Conservation (phyloP, 1,284 basidiomycete genomes). For the Chiua sp. region DNA sequence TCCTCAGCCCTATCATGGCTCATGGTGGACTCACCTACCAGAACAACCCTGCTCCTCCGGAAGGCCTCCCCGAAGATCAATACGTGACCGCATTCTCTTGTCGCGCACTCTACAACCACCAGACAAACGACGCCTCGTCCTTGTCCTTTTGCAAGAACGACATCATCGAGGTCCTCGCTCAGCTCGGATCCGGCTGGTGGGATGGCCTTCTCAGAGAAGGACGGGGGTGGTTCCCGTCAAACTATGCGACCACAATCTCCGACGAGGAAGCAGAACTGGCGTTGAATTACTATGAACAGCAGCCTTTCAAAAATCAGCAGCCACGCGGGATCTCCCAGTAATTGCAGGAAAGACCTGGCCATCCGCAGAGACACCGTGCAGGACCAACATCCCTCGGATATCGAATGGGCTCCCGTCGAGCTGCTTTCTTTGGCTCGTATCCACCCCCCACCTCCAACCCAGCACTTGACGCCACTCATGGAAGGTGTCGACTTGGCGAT, state of each 20-base stretch:
- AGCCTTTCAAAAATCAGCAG: constrained; percentile 31
- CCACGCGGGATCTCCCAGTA: constrained; percentile 16
- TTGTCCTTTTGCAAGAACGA: constrained; percentile 89
- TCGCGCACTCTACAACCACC: constrained; percentile 92
- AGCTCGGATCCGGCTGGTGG: constrained; percentile 98
- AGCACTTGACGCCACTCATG: constrained; percentile 68
- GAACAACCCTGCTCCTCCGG: constrained; percentile 28
- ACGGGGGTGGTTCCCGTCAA: constrained; percentile 98
- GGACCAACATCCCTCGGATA: constrained; percentile 29
- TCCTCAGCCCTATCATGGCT: constrained; percentile 29
- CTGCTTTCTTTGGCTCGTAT: constrained; percentile 61
- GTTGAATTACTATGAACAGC: constrained; percentile 55
- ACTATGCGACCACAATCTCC: constrained; percentile 85
- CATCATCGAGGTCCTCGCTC: constrained; percentile 93
- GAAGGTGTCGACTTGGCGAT: constrained; percentile 81
- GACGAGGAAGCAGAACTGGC: constrained; percentile 80
- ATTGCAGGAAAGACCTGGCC: constrained; percentile 17
- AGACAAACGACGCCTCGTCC: constrained; percentile 86
- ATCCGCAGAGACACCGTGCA: constrained; percentile 17
- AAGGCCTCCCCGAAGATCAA: constrained; percentile 54
- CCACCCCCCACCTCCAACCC: constrained; percentile 46
- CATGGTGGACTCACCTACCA: constrained; percentile 29
- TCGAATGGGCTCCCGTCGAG: constrained; percentile 31
- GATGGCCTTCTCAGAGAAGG: constrained; percentile 91
- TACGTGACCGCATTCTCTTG: constrained; percentile 82